Conservation (phyloP, 345 rosid genomes). For the Populus pruinosa region DNA sequence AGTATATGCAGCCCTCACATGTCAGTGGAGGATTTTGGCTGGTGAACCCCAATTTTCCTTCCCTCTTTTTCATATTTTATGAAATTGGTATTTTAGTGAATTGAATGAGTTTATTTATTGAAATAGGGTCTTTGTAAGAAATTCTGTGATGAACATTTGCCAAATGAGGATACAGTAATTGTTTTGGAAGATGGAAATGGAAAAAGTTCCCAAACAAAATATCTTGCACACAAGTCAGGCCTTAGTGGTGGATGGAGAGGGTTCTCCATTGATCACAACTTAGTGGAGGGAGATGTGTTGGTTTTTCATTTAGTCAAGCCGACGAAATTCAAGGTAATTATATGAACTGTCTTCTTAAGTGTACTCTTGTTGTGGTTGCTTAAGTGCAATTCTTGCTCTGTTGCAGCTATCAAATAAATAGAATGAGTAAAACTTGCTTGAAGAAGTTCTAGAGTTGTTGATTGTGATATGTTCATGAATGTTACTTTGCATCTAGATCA, state of each 20-base stretch:
- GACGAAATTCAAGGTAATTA: slow-evolving; percentile 10
- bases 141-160: slow-evolving; percentile 17
- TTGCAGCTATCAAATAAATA: background rate
- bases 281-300: slow-evolving; percentile 10
- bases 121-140: slow-evolving; percentile 16
- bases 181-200: slow-evolving; percentile 16
- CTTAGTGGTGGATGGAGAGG: slow-evolving; percentile 26
- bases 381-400: background rate
- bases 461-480: too few relatives aligned
- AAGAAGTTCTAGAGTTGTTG: too few relatives aligned
- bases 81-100: too few relatives aligned
- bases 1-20: background rate
- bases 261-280: slow-evolving; percentile 17
- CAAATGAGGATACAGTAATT: slow-evolving; percentile 7
- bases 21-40: slow-evolving; percentile 25
- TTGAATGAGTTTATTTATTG: background rate
- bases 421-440: too few relatives aligned
- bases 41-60: background rate
- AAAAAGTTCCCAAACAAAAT: background rate
- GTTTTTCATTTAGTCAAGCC: slow-evolving; percentile 16
- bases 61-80: background rate
- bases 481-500: too few relatives aligned
- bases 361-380: background rate
- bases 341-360: background rate
- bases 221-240: slow-evolving; percentile 10